Evolutionary conservation across 164 flowering plant species (phyloP).

Genomic region (Stephania yunnanensis): DNA sequence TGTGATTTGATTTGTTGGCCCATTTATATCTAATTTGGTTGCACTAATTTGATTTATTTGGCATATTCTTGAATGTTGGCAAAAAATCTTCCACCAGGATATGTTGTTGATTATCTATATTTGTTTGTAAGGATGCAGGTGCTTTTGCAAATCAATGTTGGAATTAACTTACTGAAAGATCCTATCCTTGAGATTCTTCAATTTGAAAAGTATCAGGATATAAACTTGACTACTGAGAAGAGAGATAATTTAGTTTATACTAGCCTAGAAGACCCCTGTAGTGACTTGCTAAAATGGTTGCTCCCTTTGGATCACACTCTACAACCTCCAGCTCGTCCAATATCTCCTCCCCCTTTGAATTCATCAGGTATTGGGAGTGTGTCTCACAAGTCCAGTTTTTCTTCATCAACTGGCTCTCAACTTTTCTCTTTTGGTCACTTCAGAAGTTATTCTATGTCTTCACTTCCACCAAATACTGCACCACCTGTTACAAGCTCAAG

Average conservation of each 20-base stretch:
- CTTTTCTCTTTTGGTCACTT: constrained; percentile 79
- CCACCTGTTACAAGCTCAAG: constrained; percentile 36
- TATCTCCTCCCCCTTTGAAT: constrained; percentile 59
- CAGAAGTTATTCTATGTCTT: constrained; percentile 96
- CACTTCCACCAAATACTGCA: constrained; percentile 61
- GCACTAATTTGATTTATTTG: background rate
- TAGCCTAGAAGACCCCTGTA: constrained; percentile 56
- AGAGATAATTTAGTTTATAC: constrained; percentile 18
- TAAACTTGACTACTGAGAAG: constrained; percentile 25
- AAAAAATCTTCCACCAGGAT: background rate
- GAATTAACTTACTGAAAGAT: constrained; percentile 49
- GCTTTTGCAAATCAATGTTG: constrained; percentile 82
- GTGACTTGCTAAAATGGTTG: constrained; percentile 81
- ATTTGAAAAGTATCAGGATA: constrained; percentile 66
- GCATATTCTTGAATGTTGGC: background rate
- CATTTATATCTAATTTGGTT: background rate
- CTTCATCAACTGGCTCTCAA: constrained; percentile 70
- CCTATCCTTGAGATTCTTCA: constrained; percentile 92
- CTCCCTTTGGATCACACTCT: constrained; percentile 76
- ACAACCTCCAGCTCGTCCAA: constrained; percentile 51
- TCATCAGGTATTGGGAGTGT: constrained; percentile 44
- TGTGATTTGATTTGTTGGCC: background rate
- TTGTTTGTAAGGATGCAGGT: constrained; percentile 94
- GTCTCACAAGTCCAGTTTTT: constrained; percentile 37
- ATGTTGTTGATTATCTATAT: constrained; percentile 35